Percentiles rank a stretch among this genome's conserved stretches.
Conservation (phyloP, 352 stramenopile genomes). For the Pythium phragmiticola region DNA sequence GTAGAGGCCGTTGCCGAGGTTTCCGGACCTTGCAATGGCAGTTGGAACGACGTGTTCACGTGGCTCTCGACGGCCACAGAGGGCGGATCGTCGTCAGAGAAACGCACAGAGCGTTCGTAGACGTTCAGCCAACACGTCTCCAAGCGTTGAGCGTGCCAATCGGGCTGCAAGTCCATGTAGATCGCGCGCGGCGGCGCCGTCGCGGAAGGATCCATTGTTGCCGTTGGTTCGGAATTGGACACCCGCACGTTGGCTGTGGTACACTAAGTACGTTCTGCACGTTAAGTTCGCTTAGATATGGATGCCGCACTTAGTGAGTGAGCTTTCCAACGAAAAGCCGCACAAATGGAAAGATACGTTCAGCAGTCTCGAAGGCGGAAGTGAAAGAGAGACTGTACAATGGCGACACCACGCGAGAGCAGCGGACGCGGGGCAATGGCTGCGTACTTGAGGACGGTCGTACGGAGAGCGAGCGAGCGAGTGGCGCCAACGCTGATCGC, state of each 20-base stretch:
- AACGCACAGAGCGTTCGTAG: slow-evolving; percentile 41
- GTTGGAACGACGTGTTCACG: slow-evolving; percentile 42
- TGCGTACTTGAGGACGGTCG: slow-evolving; percentile 42
- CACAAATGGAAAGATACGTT: slow-evolving; percentile 20
- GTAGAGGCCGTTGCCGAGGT: background rate
- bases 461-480: slow-evolving; percentile 30
- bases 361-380: background rate
- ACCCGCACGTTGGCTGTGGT: background rate
- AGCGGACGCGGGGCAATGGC: slow-evolving; percentile 24
- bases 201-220: slow-evolving; percentile 8
- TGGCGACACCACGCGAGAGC: background rate
- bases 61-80: slow-evolving; percentile 20
- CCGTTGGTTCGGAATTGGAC: background rate
- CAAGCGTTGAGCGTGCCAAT: slow-evolving; percentile 40
- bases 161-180: slow-evolving; percentile 69
- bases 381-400: background rate
- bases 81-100: slow-evolving; percentile 15
- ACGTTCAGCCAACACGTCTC: slow-evolving; percentile 51
- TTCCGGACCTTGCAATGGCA: slow-evolving; percentile 28
- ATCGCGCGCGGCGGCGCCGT: slow-evolving; percentile 11
- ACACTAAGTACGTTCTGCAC: background rate
- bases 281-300: background rate
- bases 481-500: background rate
- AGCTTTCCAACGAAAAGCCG: slow-evolving; percentile 18
- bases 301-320: slow-evolving; percentile 6